Conservation (phyloP, 1,284 basidiomycete genomes). For the Papiliotrema flavescens region DNA sequence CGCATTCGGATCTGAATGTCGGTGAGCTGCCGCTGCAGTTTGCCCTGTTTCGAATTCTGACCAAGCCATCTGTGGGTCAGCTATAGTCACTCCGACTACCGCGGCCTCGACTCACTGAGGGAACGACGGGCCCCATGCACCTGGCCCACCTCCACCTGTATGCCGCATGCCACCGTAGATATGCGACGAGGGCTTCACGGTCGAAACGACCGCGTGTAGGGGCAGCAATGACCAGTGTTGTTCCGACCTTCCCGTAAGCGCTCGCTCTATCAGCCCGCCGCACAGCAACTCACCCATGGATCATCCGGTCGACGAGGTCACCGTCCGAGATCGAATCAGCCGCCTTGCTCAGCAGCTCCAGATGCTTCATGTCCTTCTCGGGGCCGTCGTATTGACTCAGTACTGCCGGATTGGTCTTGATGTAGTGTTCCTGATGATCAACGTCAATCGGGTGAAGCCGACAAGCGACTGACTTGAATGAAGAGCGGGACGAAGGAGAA, state of each 20-base stretch:
- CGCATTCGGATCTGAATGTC: conserved; percentile 96
- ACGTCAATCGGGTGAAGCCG: neutral
- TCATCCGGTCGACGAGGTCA: conserved; percentile 89
- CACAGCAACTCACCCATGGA: conserved; percentile 70
- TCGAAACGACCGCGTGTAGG: conserved; percentile 83
- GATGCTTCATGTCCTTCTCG: conserved; percentile 64
- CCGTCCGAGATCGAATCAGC: conserved; percentile 90
- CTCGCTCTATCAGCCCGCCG: neutral
- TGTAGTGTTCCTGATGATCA: conserved; percentile 73
- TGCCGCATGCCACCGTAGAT: conserved; percentile 61
- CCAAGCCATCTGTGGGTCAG: conserved; percentile 74
- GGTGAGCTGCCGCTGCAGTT: conserved; percentile 72
- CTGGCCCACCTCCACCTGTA: conserved; percentile 16
- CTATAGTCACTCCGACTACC: neutral
- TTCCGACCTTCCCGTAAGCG: conserved; percentile 60
- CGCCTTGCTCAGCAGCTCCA: conserved; percentile 81
- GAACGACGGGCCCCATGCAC: conserved; percentile 68
- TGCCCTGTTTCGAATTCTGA: conserved; percentile 89
- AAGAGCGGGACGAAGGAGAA: conserved; percentile 90
- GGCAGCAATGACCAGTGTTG: conserved; percentile 98
- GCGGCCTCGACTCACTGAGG: conserved; percentile 62
- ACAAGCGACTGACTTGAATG: conserved; percentile 66
- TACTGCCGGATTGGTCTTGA: conserved; percentile 71
- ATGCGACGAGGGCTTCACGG: conserved; percentile 76
- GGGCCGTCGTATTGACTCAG: conserved; percentile 59